These are phyloP conservation scores for Talaromyces trachyspermus DNA, from an alignment of 495 filamentous ascomycete species.

Conservation along the genomic window DNA sequence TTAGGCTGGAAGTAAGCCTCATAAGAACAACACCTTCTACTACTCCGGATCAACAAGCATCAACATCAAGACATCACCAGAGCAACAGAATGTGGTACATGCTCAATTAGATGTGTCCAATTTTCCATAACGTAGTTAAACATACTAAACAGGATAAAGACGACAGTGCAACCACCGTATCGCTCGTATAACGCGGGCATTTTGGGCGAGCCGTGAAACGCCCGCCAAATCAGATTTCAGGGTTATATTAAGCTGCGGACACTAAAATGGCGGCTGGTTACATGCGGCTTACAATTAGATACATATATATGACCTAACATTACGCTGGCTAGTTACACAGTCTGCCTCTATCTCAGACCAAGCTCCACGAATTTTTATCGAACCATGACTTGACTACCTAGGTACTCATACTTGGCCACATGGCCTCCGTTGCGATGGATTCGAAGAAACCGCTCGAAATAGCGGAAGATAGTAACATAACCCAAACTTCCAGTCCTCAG, in stretches of 20 bases:
- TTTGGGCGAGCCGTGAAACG: background rate
- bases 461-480: background rate
- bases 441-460: background rate
- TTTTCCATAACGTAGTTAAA: conserved; percentile 38
- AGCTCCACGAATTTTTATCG: background rate
- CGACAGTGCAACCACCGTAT: too few relatives aligned
- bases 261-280: background rate
- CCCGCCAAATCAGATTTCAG: background rate
- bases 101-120: conserved; percentile 51
- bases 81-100: conserved; percentile 42
- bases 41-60: conserved; percentile 51
- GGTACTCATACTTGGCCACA: background rate
- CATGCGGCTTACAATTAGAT: too few relatives aligned
- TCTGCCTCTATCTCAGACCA: too few relatives aligned
- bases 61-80: conserved; percentile 40
- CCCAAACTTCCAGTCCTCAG: background rate
- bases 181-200: conserved; percentile 3
- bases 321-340: too few relatives aligned
- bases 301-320: too few relatives aligned
- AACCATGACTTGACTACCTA: too few relatives aligned
- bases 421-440: background rate
- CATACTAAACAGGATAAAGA: too few relatives aligned
- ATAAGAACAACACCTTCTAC: conserved; percentile 38
- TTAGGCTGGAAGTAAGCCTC: too few relatives aligned
- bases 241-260: background rate